These are phyloP conservation scores for Metschnikowia vanudenii DNA, from an alignment of 805 yeast genomes.

Conservation along the genomic window DNA sequence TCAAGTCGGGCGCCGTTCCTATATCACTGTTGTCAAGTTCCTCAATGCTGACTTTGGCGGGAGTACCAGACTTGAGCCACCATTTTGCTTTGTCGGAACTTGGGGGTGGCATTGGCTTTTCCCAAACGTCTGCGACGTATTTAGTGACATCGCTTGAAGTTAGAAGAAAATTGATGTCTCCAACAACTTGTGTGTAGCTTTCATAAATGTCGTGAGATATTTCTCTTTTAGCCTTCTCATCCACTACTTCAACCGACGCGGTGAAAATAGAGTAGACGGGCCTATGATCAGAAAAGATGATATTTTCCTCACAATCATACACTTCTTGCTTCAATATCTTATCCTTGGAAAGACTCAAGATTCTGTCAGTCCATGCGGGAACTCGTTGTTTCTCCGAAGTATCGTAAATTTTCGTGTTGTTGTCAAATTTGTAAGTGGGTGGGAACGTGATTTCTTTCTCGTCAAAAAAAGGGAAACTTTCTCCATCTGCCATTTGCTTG, in stretches of 20 bases:
- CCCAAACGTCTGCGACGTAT: conserved; percentile 29
- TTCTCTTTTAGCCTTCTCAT: conserved; percentile 55
- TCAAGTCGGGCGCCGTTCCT: conserved; percentile 18
- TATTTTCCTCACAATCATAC: conserved; percentile 57
- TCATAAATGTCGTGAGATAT: conserved; percentile 60
- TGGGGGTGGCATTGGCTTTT: conserved; percentile 75
- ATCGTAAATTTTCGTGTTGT: conserved; percentile 79
- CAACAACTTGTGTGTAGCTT: conserved; percentile 47
- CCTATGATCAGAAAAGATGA: conserved; percentile 81
- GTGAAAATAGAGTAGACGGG: conserved; percentile 78
- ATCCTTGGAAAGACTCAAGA: conserved; percentile 59
- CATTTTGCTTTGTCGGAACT: conserved; percentile 78
- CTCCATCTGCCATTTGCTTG: conserved; percentile 68
- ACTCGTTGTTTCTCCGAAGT: conserved; percentile 87
- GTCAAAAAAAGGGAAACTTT: conserved; percentile 75
- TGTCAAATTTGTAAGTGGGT: conserved; percentile 94
- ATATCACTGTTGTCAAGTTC: conserved; percentile 36
- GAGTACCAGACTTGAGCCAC: conserved; percentile 85
- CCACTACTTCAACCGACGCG: conserved; percentile 62
- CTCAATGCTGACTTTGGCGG: conserved; percentile 63
- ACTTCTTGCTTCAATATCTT: conserved; percentile 54
- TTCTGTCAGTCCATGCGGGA: conserved; percentile 98
- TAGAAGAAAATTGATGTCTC: conserved; percentile 40
- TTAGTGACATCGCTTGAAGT: conserved; percentile 26
- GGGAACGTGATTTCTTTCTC: conserved; percentile 78